Conservation (phyloP, 805 yeast species). For the Hanseniaspora vineae region DNA sequence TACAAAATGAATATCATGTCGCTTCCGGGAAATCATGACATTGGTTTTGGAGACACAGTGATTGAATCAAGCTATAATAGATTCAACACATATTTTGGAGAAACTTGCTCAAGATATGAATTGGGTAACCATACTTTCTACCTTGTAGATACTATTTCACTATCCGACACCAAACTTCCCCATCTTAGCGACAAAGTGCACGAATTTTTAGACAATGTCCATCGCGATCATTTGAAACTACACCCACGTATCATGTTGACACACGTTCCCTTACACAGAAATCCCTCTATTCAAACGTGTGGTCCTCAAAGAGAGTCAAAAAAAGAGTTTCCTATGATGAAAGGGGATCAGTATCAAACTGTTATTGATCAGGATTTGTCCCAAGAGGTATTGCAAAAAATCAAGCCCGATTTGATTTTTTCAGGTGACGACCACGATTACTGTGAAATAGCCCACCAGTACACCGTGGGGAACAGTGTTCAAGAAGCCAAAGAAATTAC, state of each 20-base stretch:
- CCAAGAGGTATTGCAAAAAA: slow-evolving; percentile 38
- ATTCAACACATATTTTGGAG: slow-evolving; percentile 65
- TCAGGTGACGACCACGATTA: slow-evolving; percentile 98
- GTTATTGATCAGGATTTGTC: slow-evolving; percentile 56
- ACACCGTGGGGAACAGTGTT: slow-evolving; percentile 11
- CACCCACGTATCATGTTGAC: slow-evolving; percentile 58
- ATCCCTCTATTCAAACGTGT: slow-evolving; percentile 49
- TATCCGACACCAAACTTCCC: slow-evolving; percentile 44
- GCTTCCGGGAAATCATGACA: slow-evolving; percentile 93
- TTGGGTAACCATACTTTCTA: slow-evolving; percentile 60
- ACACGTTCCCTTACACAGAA: slow-evolving; percentile 82
- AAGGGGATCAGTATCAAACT: slow-evolving; percentile 83
- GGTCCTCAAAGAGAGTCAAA: slow-evolving; percentile 66
- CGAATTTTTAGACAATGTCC: slow-evolving; percentile 35
- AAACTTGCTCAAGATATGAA: slow-evolving; percentile 38
- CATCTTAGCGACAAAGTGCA: slow-evolving; percentile 35
- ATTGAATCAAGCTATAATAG: slow-evolving; percentile 42
- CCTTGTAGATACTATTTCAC: slow-evolving; percentile 70
- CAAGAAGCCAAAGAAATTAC: slow-evolving; percentile 58
- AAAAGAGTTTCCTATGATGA: slow-evolving; percentile 49
- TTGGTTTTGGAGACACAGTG: slow-evolving; percentile 78
- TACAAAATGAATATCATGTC: slow-evolving; percentile 31
- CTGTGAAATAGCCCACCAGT: slow-evolving; percentile 58
- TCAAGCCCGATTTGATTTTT: slow-evolving; percentile 59
- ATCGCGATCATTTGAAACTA: slow-evolving; percentile 14